phyloP scores from a whole-genome alignment of 2,329 filamentous ascomycete genomes.

The Magnaporthiopsis rhizophila region DNA sequence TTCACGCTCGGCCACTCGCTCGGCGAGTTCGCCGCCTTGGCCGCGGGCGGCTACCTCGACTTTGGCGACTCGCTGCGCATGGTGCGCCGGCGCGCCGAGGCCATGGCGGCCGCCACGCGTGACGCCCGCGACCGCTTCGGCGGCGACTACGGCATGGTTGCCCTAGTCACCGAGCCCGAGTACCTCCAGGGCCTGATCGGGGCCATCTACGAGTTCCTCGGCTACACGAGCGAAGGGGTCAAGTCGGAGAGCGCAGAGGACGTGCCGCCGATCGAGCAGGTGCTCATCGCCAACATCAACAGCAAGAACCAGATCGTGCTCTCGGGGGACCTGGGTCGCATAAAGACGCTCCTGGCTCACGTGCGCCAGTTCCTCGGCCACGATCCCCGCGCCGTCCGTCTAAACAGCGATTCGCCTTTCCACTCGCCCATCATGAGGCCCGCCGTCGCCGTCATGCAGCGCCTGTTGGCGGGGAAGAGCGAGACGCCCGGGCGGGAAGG shows the following conservation, averaged over 20 bases:
- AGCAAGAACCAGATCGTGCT: slow-evolving; percentile 94
- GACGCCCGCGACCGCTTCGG: slow-evolving; percentile 58
- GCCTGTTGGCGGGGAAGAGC: slow-evolving; percentile 54
- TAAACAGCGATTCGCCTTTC: slow-evolving; percentile 85
- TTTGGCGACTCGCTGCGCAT: slow-evolving; percentile 73
- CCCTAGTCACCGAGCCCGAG: slow-evolving; percentile 77
- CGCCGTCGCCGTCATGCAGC: slow-evolving; percentile 65
- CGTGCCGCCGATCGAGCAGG: slow-evolving; percentile 72
- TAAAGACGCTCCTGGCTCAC: slow-evolving; percentile 74
- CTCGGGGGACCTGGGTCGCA: slow-evolving; percentile 76
- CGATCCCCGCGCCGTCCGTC: slow-evolving; percentile 76
- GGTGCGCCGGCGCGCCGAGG: slow-evolving; percentile 68
- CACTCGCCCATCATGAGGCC: slow-evolving; percentile 89
- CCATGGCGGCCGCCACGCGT: slow-evolving; percentile 71
- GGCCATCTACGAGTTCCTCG: slow-evolving; percentile 73
- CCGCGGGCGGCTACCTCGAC: slow-evolving; percentile 70
- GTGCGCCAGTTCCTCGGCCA: slow-evolving; percentile 85
- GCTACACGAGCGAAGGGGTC: slow-evolving; percentile 54
- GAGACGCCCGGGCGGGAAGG: slow-evolving; percentile 42
- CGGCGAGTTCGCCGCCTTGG: slow-evolving; percentile 86
- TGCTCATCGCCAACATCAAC: slow-evolving; percentile 89
- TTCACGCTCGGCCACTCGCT: slow-evolving; percentile 84
- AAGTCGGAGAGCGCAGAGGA: slow-evolving; percentile 61
- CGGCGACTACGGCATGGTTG: slow-evolving; percentile 90
- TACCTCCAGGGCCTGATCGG: slow-evolving; percentile 62